A percentile compares a stretch with the other conserved stretches of the same genome.
Conservation (phyloP, 306 rosid species). For the Casuarina glauca region DNA sequence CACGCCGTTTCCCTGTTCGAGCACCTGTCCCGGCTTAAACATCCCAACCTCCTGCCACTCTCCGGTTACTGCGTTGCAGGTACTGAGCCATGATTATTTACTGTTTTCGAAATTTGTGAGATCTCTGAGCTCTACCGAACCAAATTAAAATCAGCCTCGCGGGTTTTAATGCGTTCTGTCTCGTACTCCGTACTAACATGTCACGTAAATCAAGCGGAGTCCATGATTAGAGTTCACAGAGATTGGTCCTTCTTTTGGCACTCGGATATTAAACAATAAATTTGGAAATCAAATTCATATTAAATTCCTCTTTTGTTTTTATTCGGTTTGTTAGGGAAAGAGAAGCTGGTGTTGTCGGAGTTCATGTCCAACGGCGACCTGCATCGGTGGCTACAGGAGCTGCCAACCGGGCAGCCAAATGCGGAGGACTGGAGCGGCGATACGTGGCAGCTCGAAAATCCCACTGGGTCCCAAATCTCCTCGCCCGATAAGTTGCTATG, state of each 20-base stretch:
- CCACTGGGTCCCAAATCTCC: slow-evolving; percentile 27
- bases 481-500: slow-evolving; percentile 69
- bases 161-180: slow-evolving; percentile 25
- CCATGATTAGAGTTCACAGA: slow-evolving; percentile 28
- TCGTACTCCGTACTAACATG: slow-evolving; percentile 27
- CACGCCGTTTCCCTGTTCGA: slow-evolving; percentile 64
- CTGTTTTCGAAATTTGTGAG: background rate
- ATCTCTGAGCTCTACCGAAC: slow-evolving; percentile 17
- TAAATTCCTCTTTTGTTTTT: background rate
- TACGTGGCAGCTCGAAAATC: slow-evolving; percentile 76
- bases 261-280: too few species aligned
- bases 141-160: slow-evolving; percentile 45
- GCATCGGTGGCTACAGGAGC: slow-evolving; percentile 86
- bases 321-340: slow-evolving; percentile 48
- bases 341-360: slow-evolving; percentile 80
- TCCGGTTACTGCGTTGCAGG: slow-evolving; percentile 99
- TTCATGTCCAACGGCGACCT: slow-evolving; percentile 94
- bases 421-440: slow-evolving; percentile 94
- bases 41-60: slow-evolving; percentile 80
- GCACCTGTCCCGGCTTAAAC: slow-evolving; percentile 61
- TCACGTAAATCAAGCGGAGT: slow-evolving; percentile 34
- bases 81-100: slow-evolving; percentile 19
- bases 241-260: slow-evolving; percentile 14
- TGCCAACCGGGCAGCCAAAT: slow-evolving; percentile 81
- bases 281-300: background rate